Base-by-base conservation (phyloP, 768 basidiomycete genomes). In the Pleurotus citrinopileatus region DNA sequence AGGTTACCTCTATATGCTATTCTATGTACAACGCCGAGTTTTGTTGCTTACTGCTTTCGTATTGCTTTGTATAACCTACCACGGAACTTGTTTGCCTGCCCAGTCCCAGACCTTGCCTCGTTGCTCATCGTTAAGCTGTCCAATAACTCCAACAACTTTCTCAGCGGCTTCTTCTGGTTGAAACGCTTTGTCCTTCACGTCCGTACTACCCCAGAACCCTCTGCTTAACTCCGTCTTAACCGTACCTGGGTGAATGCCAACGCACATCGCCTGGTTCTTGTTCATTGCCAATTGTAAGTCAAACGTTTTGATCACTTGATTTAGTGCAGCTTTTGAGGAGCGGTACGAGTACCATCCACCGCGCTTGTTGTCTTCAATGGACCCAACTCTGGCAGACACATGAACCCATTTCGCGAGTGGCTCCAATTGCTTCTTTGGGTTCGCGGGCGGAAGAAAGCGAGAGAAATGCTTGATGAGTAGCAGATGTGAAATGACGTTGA, bases 291-390 rank as follows among this genome's bases (percentile, higher is more conserved):
- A 67, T 52, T 84, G 74, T 44, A 78, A 57, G 63, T 86, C 81
- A 58, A 83, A 83, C 15, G 81, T 84, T 57, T 78, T 79, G 62
- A 84, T 63, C n/a, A 79, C 74, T 59, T 84, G 82, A 59, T 86
- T 83, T 44, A 86, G 75, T 46, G 83, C 82, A 0, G 83, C 78
- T 63, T 84, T 84, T 47, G 81, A 83, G 17, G 80, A 70, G 23
- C 82, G 78, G 63, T 84, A 84, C 27, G 80, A 83, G 61, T 78
- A 84, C 82, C 82, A 84, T 32, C 82, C 83, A 15, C 82, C 83
- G 20, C 71, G 72, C 22, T 65, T 67, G 61, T 84, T 86, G 60
- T 86, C 82, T 17, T 74, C 71, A 52, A 84, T 75, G 34, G 80
- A 82, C 26, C 83, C 82, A 7, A 84, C 77, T 34, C 81, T 79